Conservation (phyloP, 2,329 filamentous ascomycete species). For the Ophiostoma pallidulum region DNA sequence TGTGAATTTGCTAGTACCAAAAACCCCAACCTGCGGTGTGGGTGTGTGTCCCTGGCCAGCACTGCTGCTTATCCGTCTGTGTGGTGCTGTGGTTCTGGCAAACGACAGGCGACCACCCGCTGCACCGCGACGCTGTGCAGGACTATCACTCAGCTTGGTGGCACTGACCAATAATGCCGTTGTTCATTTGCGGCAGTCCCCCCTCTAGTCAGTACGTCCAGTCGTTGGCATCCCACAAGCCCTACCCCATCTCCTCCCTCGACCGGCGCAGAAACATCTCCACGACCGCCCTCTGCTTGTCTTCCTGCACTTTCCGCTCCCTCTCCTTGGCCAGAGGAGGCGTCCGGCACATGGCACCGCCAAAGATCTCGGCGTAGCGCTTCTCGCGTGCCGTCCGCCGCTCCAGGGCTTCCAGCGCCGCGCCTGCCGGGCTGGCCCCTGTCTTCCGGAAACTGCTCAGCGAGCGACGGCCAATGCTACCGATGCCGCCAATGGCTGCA, state of each 20-base stretch:
- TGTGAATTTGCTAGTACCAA: no score
- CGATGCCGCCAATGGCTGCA: slow-evolving; percentile 14
- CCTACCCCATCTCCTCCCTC: slow-evolving; percentile 12
- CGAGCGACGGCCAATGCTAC: slow-evolving; percentile 26
- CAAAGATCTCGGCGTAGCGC: slow-evolving; percentile 57
- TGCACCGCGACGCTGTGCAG: no score
- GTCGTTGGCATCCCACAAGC: neutral
- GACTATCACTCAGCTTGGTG: no score
- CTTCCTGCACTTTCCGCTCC: slow-evolving; percentile 51
- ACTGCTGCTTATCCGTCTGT: no score
- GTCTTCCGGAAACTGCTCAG: slow-evolving; percentile 27
- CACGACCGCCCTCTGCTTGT: slow-evolving; percentile 55
- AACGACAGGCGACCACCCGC: no score
- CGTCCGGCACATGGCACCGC: slow-evolving; percentile 49
- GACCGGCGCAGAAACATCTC: slow-evolving; percentile 53
- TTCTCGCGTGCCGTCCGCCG: slow-evolving; percentile 50
- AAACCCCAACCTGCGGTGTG: no score
- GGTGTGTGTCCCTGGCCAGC: no score
- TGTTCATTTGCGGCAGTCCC: no score
- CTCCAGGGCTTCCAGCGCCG: slow-evolving; percentile 30
- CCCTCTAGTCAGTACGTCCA: no score
- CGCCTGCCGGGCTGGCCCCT: neutral
- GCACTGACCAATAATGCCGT: no score
- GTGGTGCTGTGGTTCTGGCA: no score
- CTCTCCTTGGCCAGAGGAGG: slow-evolving; percentile 31